Percentiles rank a stretch among this genome's conserved stretches.
Evolutionary conservation across 768 basidiomycete genomes (phyloP).

Genomic region (Amanita exitialis): DNA sequence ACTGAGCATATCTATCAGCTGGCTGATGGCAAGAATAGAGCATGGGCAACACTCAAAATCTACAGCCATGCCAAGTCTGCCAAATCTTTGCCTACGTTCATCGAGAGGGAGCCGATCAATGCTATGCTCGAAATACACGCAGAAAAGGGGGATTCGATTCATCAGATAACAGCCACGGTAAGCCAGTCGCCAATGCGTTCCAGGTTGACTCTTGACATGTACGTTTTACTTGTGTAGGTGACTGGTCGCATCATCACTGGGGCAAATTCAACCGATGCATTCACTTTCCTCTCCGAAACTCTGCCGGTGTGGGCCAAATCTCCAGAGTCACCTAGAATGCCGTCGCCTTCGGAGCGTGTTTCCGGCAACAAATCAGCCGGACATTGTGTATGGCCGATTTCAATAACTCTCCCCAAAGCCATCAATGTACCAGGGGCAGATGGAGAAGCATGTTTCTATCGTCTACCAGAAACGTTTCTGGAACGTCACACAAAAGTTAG

Average conservation of each 20-base stretch:
- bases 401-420: constrained; percentile 33
- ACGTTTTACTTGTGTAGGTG: constrained; percentile 20
- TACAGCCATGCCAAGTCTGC: constrained; percentile 43
- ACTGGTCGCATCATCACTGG: constrained; percentile 45
- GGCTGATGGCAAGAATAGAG: constrained; percentile 28
- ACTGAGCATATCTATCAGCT: constrained; percentile 38
- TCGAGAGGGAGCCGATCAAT: constrained; percentile 44
- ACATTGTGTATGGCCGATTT: constrained; percentile 36
- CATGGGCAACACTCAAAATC: constrained; percentile 36
- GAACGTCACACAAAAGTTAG: constrained; percentile 39
- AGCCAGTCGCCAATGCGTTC: constrained; percentile 9
- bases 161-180: constrained; percentile 34
- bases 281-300: constrained; percentile 33
- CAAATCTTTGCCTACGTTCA: constrained; percentile 40
- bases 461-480: constrained; percentile 42
- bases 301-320: constrained; percentile 41
- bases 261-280: constrained; percentile 28
- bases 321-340: constrained; percentile 25
- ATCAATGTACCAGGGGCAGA: constrained; percentile 28
- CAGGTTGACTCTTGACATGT: neutral
- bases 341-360: constrained; percentile 30
- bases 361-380: constrained; percentile 34
- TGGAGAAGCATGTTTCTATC: constrained; percentile 27
- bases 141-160: constrained; percentile 43
- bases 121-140: constrained; percentile 36